Conservation (phyloP, 169 alveolate species). For the Plasmodium sp. region DNA sequence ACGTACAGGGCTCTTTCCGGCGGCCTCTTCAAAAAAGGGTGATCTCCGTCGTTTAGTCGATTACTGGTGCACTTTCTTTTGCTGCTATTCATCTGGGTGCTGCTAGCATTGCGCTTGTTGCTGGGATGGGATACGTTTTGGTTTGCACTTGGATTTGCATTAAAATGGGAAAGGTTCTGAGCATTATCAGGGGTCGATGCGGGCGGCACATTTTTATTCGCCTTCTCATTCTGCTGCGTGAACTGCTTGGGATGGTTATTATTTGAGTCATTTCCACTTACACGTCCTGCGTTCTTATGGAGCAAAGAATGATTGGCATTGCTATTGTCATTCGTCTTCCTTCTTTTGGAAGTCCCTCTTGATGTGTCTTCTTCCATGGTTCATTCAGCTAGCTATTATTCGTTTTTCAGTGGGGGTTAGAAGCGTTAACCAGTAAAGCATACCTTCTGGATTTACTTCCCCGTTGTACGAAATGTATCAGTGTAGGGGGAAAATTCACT, state of each 20-base stretch:
- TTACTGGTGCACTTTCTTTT: not conserved
- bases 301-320: not conserved
- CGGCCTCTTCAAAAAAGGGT: constrained; percentile 17
- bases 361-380: constrained; percentile 29
- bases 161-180: not conserved
- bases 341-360: constrained; percentile 12
- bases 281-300: not conserved
- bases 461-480: not conserved
- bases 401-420: not conserved
- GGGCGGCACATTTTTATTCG: not conserved
- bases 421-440: not conserved
- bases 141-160: not conserved
- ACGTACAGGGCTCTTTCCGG: not conserved
- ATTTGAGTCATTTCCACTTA: not conserved
- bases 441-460: not conserved
- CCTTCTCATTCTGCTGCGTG: not conserved
- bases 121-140: not conserved
- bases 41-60: not conserved
- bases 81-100: not conserved
- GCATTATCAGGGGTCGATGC: not conserved
- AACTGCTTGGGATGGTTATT: not conserved
- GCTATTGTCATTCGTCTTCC: constrained; percentile 5
- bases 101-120: not conserved
- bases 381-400: not conserved
- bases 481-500: not conserved